Evolutionary conservation across 192 early-diverging fungal genomes (phyloP).

Genomic region (Anaeromyces robustus): DNA sequence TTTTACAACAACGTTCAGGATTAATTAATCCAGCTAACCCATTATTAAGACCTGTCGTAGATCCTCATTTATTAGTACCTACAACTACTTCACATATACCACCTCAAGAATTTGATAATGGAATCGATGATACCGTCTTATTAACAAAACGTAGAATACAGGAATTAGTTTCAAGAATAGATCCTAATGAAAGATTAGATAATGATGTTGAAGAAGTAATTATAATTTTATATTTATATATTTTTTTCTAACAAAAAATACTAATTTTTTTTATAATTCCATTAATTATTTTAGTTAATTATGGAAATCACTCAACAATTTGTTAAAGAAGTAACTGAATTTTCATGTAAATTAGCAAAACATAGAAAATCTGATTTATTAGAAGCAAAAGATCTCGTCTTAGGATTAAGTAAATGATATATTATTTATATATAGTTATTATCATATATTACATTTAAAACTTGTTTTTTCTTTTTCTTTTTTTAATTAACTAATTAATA

Average conservation of each 20-base stretch:
- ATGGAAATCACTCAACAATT: slow-evolving; percentile 76
- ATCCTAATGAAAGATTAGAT: slow-evolving; percentile 59
- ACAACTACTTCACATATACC: not conserved
- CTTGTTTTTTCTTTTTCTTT: too few species aligned
- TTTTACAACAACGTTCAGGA: not conserved
- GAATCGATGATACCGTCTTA: slow-evolving; percentile 18
- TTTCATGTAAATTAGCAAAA: slow-evolving; percentile 68
- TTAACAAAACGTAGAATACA: slow-evolving; percentile 66
- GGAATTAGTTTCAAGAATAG: slow-evolving; percentile 71
- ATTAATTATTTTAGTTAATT: slow-evolving; percentile 31
- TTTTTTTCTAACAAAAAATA: not conserved
- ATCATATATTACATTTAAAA: too few species aligned
- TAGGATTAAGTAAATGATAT: not conserved
- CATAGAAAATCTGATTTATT: slow-evolving; percentile 61
- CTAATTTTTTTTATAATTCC: not conserved
- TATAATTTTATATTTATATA: slow-evolving; percentile 1
- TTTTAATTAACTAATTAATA: too few species aligned
- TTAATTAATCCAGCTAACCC: not conserved
- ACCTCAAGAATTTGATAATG: not conserved
- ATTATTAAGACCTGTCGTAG: not conserved
- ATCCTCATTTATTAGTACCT: not conserved
- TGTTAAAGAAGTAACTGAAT: slow-evolving; percentile 65
- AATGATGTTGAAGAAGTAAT: slow-evolving; percentile 68
- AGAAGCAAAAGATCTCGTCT: slow-evolving; percentile 60
- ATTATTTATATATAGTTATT: too few species aligned